Evolutionary conservation across 805 yeast species (phyloP), one percentile per base, ranked within the genome.

Genomic region (Cyberlindnera bimundalis): DNA sequence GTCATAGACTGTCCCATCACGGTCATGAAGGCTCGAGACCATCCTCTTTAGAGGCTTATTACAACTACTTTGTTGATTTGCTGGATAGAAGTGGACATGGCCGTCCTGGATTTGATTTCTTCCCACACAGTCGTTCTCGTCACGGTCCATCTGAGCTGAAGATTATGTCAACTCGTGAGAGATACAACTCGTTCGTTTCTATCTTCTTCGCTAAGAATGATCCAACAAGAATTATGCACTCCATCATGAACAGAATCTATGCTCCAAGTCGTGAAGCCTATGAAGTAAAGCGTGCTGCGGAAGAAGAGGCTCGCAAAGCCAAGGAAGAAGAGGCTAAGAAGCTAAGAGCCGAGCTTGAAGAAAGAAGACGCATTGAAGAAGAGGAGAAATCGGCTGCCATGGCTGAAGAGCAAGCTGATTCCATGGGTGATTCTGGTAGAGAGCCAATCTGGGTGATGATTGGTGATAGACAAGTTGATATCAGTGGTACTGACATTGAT

Each of bases 401-500:
- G 16, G 37, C 28, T 5, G 33, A 26, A 6, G 28, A 36, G 6
- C 19, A 30, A 28, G 35, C 23, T 25, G 36, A 33, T 40, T 65
- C 58, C 6, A 56, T 44, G 23, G 56, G 43, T 24, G 50, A 50
- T 13, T 46, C 34, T 31, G 49, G 32, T 3, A 14, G n/a, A n/a
- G 72, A 73, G 13, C 90, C 95, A 0, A 69, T 84, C 0, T 74
- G 72, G 66, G 88, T 90, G 3, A 68, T 68, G 11, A 82, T 90
- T 49, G 89, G 88, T 27, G 95, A 84, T 18, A 64, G 81, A 20
- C 79, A 80, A 37, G 89, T 90, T 26, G 95, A 90, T 56, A 84
- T 90, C 27, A 76, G 90, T 29, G 95, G 93, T 0, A 81, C 96
- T 3, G 96, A 86, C 40, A 87, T 90, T 43, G 97, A 90, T 62